Conservation (phyloP, 202 grass and related monocot species). For the Panicum hallii region DNA sequence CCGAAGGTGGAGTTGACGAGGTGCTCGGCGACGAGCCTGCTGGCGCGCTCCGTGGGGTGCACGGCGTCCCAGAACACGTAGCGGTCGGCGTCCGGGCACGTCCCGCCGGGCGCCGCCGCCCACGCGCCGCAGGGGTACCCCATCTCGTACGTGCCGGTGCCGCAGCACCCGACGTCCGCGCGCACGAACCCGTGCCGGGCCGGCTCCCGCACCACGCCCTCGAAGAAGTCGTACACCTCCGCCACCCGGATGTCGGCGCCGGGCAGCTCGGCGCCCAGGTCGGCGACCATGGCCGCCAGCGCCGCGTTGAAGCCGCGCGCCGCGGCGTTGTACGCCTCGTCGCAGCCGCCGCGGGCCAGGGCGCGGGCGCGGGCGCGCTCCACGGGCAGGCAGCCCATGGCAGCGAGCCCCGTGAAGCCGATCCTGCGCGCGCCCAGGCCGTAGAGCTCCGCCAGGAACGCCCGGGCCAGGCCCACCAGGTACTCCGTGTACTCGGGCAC, state of each 20-base stretch:
- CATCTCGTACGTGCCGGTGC: slow-evolving; percentile 53
- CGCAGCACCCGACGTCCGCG: slow-evolving; percentile 57
- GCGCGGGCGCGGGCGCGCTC: slow-evolving; percentile 38
- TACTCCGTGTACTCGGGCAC: slow-evolving; percentile 45
- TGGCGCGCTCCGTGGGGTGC: slow-evolving; percentile 62
- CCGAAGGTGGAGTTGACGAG: slow-evolving; percentile 68
- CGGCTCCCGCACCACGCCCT: slow-evolving; percentile 41
- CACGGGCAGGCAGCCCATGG: slow-evolving; percentile 65
- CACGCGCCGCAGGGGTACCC: slow-evolving; percentile 59
- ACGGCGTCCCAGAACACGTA: slow-evolving; percentile 75
- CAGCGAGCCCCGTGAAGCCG: slow-evolving; percentile 53
- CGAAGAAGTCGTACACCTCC: slow-evolving; percentile 56
- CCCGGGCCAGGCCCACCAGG: slow-evolving; percentile 45
- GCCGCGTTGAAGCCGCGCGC: slow-evolving; percentile 59
- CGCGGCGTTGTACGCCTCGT: slow-evolving; percentile 55
- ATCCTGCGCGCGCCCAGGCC: slow-evolving; percentile 66
- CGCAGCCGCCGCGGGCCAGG: slow-evolving; percentile 22
- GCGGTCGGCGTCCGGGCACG: slow-evolving; percentile 61
- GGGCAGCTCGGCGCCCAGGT: slow-evolving; percentile 42
- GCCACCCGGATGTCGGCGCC: slow-evolving; percentile 53
- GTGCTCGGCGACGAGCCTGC: slow-evolving; percentile 51
- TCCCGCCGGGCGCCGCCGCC: slow-evolving; percentile 34
- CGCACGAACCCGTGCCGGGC: slow-evolving; percentile 58
- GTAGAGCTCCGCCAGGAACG: slow-evolving; percentile 61
- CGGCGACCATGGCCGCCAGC: slow-evolving; percentile 43